Conservation (phyloP, 345 rosid genomes). For the Cardiospermum halicacabum region DNA sequence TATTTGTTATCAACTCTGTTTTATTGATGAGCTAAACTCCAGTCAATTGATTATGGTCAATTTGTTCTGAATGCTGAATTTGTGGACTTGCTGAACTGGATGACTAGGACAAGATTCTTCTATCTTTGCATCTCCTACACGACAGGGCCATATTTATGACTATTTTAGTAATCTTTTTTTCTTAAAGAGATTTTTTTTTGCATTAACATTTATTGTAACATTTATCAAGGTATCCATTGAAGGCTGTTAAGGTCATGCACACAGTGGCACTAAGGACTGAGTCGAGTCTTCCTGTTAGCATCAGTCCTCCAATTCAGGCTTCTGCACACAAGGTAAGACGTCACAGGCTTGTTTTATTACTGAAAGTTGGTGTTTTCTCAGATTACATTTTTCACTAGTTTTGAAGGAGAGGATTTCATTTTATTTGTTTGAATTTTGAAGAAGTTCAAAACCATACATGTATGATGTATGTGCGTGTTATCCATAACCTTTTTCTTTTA, state of each 20-base stretch:
- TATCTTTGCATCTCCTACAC: too few relatives aligned
- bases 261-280: conserved; percentile 88
- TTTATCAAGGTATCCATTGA: conserved; percentile 66
- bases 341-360: not conserved
- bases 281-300: conserved; percentile 60
- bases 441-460: too few relatives aligned
- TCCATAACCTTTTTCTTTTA: not conserved
- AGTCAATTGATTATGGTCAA: too few relatives aligned
- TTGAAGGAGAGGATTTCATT: not conserved
- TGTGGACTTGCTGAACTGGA: too few relatives aligned
- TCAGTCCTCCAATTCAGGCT: conserved; percentile 42
- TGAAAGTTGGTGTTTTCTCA: conserved; percentile 2
- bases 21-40: too few relatives aligned
- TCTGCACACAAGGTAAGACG: conserved; percentile 52
- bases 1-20: too few relatives aligned
- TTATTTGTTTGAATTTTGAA: too few relatives aligned
- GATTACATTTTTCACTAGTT: not conserved
- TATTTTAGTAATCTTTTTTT: not conserved
- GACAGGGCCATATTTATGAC: not conserved
- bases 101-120: too few relatives aligned
- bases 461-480: too few relatives aligned
- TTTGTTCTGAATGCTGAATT: too few relatives aligned
- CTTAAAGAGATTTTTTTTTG: not conserved
- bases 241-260: conserved; percentile 96
- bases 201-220: not conserved